Evolutionary conservation across 2,329 filamentous ascomycete species (phyloP).

Genomic region (Sordariomycetes sp.): DNA sequence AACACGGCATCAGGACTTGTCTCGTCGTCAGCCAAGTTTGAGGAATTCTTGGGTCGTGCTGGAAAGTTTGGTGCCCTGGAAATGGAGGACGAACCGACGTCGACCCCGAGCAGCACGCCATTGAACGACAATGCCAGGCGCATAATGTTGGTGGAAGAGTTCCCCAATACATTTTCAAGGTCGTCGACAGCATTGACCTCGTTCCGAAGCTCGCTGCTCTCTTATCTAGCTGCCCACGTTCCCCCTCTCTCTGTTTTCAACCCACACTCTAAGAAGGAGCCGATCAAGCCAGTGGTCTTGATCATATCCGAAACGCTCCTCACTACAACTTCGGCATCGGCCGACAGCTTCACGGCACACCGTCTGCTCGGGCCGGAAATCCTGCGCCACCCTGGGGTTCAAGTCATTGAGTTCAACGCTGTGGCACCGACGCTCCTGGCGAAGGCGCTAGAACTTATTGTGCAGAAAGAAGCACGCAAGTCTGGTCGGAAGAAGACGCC

Average conservation of each 20-base stretch:
- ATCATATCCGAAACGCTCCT: conserved; percentile 86
- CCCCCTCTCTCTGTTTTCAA: conserved; percentile 42
- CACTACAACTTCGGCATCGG: conserved; percentile 73
- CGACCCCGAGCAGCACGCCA: conserved; percentile 12
- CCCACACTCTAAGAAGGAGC: conserved; percentile 29
- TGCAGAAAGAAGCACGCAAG: conserved; percentile 75
- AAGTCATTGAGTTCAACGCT: conserved; percentile 83
- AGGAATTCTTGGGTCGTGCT: conserved; percentile 79
- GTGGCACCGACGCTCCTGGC: conserved; percentile 78
- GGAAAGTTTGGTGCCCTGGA: conserved; percentile 71
- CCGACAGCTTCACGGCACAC: conserved; percentile 90
- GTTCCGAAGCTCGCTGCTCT: conserved; percentile 67
- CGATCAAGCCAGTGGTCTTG: conserved; percentile 69
- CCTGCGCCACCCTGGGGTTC: conserved; percentile 68
- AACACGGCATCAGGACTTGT: conserved; percentile 51
- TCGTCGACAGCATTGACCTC: conserved; percentile 55
- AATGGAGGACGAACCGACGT: conserved; percentile 19
- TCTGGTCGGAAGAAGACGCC: conserved; percentile 69
- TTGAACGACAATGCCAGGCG: conserved; percentile 22
- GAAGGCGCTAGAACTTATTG: conserved; percentile 73
- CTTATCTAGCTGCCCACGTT: conserved; percentile 62
- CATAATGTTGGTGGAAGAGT: conserved; percentile 72
- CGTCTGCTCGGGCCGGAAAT: conserved; percentile 82
- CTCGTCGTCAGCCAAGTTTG: conserved; percentile 73
- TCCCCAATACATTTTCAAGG: conserved; percentile 64